phyloP scores from a whole-genome alignment of 805 yeast species.

The Naumovozyma dairenensis region DNA sequence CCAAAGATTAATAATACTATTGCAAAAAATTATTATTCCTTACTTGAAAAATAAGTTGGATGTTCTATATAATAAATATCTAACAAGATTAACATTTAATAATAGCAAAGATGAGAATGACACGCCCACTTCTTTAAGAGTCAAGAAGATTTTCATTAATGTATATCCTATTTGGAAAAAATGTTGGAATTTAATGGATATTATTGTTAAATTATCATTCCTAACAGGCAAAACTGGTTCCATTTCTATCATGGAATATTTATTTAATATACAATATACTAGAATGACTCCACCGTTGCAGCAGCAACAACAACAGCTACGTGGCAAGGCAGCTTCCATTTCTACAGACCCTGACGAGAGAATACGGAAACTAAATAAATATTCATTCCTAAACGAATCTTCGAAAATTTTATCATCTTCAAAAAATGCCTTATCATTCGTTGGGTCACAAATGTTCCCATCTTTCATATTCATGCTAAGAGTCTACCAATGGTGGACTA shows the following conservation, averaged over 20 bases:
- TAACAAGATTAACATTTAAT: conserved; percentile 40
- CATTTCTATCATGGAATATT: conserved; percentile 49
- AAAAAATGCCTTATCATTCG: too few relatives aligned
- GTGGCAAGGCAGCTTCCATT: too few relatives aligned
- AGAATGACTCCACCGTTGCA: conserved; percentile 21
- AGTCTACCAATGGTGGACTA: conserved; percentile 89
- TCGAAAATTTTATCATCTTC: conserved; percentile 4
- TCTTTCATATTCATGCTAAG: conserved; percentile 71
- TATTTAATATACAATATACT: conserved; percentile 56
- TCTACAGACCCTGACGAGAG: conserved; percentile 6
- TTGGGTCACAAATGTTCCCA: conserved; percentile 55
- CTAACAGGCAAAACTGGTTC: conserved; percentile 58
- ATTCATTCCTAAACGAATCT: conserved; percentile 15
- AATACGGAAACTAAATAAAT: conserved; percentile 29
- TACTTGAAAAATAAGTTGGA: conserved; percentile 64
- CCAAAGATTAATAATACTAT: conserved; percentile 47
- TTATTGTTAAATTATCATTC: conserved; percentile 52
- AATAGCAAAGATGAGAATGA: conserved; percentile 34
- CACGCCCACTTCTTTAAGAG: conserved; percentile 2
- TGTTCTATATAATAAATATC: conserved; percentile 48
- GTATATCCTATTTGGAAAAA: conserved; percentile 53
- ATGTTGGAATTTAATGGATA: conserved; percentile 36
- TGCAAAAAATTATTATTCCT: conserved; percentile 55
- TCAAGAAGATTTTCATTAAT: conserved; percentile 37
- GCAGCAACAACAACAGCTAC: too few relatives aligned